Evolutionary conservation across 2,329 filamentous ascomycete species (phyloP), one percentile per base, ranked within the genome.

Genomic region (Colletotrichum sp.): DNA sequence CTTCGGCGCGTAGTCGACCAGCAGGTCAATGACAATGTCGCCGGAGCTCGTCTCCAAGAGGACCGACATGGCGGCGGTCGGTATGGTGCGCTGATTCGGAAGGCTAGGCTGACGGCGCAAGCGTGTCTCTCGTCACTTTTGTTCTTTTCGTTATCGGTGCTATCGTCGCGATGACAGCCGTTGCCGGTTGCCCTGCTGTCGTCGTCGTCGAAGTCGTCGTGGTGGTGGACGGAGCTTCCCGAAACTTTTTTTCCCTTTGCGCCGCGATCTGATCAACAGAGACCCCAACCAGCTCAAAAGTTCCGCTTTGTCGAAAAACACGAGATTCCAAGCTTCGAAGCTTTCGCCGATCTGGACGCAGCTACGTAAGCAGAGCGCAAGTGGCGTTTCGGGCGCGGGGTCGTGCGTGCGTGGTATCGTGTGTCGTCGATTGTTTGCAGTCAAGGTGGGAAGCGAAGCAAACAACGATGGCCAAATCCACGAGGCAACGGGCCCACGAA

Each of bases 21-120:
- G 89, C 28, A 99, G 90, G 84, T 99, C 96, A 81, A 99, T 96
- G 79, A 98, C 96, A 82, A 99, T 94, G 85, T 99, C 97, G 82
- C 96, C 96, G 3, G 94, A 92, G 75, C 94, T 98, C 39, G 97
- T 98, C 87, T 99, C 96, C 67, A 99, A 90, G 34, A 99, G 90
- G 71, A 98, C 96, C 78, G 95, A 98, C 96, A 99, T 99, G 67
- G 52, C 66, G 64, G 36, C 52, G 39, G 26, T 7, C 4, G 30
- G 66, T n/a, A 4, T 12, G 32, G 18, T 36, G 28, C 32, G n/a
- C 13, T 34, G 16, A 5, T 24, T 13, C 32, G 2, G 44, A 16
- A 26, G 13, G 39, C 28, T 59, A 10, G 57, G n/a, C 28, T 36
- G 26, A 26, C 21, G 59, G 12, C 30, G 24, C 7, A n/a, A 21